phyloP scores from a whole-genome alignment of 306 rosid genomes.

The Medicago truncatula region MtrunA17r5.0-ANR NC_053046.1:4799501-4800000 shows the following conservation, averaged over 20 bases:
- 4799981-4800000: conserved; percentile 95
- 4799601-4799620: too few relatives aligned
- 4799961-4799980: conserved; percentile 97
- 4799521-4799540: too few relatives aligned
- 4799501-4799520: too few relatives aligned
- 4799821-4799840: conserved; percentile 21
- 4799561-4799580: too few relatives aligned
- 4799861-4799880: conserved; percentile 32
- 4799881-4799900: conserved; percentile 40
- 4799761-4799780: not conserved
- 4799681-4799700: conserved; percentile 29
- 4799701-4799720: conserved; percentile 14
- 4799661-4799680: not conserved
- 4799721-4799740: not conserved
- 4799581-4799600: too few relatives aligned
- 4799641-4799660: too few relatives aligned
- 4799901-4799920: conserved; percentile 98
- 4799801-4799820: not conserved
- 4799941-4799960: conserved; percentile 92
- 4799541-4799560: too few relatives aligned
- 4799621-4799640: too few relatives aligned
- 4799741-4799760: conserved; percentile 25
- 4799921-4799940: conserved; percentile 97
- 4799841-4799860: conserved; percentile 2
- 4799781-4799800: conserved; percentile 12